Evolutionary conservation across 176 grass and related monocot genomes (phyloP).

Genomic region (Triticum timopheevii): DNA sequence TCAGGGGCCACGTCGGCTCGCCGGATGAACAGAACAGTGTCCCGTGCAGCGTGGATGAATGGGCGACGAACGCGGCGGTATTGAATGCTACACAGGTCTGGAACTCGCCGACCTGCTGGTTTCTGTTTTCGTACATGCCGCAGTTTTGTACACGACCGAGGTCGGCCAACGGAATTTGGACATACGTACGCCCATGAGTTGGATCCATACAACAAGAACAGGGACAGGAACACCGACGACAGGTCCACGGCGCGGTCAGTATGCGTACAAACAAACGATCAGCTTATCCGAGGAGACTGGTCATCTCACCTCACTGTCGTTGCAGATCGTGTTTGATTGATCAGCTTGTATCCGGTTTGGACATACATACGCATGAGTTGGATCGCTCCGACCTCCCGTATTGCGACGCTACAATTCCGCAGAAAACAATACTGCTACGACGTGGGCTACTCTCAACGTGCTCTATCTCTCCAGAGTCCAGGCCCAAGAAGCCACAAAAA

Average conservation of each 20-base stretch:
- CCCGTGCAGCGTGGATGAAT: not conserved
- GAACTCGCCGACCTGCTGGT: not conserved
- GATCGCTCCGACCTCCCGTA: too few species aligned
- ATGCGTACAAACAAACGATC: not conserved
- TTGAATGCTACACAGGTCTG: not conserved
- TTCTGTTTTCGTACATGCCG: not conserved
- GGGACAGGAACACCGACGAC: not conserved
- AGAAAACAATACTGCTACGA: not conserved
- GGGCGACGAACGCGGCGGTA: not conserved
- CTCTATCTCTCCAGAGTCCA: too few species aligned
- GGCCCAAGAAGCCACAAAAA: too few species aligned
- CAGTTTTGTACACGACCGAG: not conserved
- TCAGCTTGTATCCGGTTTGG: too few species aligned
- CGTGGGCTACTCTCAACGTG: not conserved
- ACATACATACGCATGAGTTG: too few species aligned
- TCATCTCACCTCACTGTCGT: not conserved
- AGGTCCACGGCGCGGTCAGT: not conserved
- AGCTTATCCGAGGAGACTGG: not conserved
- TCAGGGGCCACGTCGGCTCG: not conserved
- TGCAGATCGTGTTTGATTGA: too few species aligned
- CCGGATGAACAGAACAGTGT: not conserved
- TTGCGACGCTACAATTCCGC: too few species aligned
- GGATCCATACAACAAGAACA: not conserved
- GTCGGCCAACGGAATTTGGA: not conserved
- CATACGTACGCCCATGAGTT: not conserved